These are phyloP conservation scores for Acer yangbiense DNA, from an alignment of 345 rosid species.

Conservation along the genomic window DNA sequence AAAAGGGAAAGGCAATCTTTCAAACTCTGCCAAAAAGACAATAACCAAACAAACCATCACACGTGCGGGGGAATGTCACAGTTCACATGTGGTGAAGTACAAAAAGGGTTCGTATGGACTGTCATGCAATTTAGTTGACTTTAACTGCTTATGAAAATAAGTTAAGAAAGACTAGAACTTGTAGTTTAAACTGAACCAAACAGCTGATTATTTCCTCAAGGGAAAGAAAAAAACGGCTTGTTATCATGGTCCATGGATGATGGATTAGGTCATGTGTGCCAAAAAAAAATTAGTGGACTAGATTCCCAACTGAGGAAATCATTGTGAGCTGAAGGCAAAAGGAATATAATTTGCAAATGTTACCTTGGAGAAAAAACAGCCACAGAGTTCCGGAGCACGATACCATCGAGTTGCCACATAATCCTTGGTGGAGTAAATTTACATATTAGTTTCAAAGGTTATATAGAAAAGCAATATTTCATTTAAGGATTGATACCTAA, in stretches of 20 bases:
- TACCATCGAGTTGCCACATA: constrained; percentile 99
- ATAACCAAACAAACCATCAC: background rate
- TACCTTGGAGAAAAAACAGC: constrained; percentile 93
- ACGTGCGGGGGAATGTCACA: background rate
- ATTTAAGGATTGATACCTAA: background rate
- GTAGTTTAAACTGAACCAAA: background rate
- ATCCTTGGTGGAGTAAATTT: constrained; percentile 63
- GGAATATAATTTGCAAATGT: constrained; percentile 15
- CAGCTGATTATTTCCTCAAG: background rate
- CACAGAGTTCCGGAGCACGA: constrained; percentile 99
- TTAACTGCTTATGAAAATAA: background rate
- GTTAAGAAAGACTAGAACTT: background rate
- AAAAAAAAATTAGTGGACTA: background rate
- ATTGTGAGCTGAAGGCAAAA: background rate
- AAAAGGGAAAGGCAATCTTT: background rate
- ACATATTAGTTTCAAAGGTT: constrained; percentile 25
- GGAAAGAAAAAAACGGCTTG: background rate
- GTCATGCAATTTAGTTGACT: constrained; percentile 7
- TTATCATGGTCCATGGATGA: background rate
- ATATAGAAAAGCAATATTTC: background rate
- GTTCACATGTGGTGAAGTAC: background rate
- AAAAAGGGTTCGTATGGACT: background rate
- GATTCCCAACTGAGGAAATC: constrained; percentile 1
- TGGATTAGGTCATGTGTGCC: background rate
- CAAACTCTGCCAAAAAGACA: background rate